Evolutionary conservation across 2,329 filamentous ascomycete species (phyloP).

Genomic region (Epicoccum nigrum): DNA sequence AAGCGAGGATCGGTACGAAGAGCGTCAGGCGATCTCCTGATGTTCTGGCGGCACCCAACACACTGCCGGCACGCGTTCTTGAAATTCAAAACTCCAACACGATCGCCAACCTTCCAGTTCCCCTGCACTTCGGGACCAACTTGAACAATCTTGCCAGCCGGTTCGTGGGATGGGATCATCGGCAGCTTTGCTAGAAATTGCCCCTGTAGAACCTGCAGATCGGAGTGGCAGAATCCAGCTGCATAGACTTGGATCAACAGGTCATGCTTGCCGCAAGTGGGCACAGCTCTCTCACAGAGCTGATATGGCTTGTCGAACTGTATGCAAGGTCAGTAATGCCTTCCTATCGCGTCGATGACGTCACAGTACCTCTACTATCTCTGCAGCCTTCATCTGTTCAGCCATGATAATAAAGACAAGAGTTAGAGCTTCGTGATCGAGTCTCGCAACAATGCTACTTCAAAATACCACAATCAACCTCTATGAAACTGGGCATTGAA

Average conservation of each 20-base stretch:
- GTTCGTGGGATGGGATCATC: conserved; percentile 44
- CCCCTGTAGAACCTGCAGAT: conserved; percentile 34
- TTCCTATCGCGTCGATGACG: conserved; percentile 9
- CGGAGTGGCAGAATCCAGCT: conserved; percentile 38
- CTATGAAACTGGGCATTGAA: not conserved
- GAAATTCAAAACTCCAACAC: conserved; percentile 38
- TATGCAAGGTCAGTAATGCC: not conserved
- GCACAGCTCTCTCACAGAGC: conserved; percentile 22
- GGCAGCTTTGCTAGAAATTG: conserved; percentile 32
- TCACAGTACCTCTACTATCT: conserved; percentile 25
- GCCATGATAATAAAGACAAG: conserved; percentile 1
- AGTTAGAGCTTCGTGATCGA: not conserved
- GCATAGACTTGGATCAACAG: conserved; percentile 32
- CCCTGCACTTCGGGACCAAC: conserved; percentile 33
- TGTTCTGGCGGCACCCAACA: conserved; percentile 26
- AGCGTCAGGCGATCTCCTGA: conserved; percentile 13
- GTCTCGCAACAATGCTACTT: not conserved
- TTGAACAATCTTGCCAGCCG: conserved; percentile 38
- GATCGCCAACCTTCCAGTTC: conserved; percentile 38
- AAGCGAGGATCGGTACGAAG: conserved; percentile 37
- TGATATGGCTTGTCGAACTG: conserved; percentile 28
- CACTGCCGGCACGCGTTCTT: conserved; percentile 34
- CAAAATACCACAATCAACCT: too few species aligned
- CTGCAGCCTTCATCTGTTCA: conserved; percentile 27
- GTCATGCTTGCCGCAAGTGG: conserved; percentile 26